Evolutionary conservation across 169 alveolate genomes (phyloP), one percentile per base, ranked within the genome.

Genomic region (Cyclospora cayetanensis): DNA sequence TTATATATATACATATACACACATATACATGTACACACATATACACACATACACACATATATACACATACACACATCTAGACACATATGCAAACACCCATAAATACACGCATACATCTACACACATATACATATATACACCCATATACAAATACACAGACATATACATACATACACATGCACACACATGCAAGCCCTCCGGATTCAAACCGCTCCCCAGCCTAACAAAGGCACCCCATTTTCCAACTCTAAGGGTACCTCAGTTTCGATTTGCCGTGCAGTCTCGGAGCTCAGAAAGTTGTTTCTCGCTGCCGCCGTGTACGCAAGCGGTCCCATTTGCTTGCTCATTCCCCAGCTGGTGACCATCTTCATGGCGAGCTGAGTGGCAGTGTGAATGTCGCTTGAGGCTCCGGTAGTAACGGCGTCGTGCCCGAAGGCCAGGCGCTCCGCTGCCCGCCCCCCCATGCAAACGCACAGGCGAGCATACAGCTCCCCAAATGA

Each of bases 391-490:
- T 93, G 68, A 27, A 98, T 96, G 91, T 98, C 99, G 89, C 97
- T 93, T 65, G 98, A 93, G 31, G 99, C 99, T 18, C 99, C 99
- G 27, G 98, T 95, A 37, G 99, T 97, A 20, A 98, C 95, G 66
- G 96, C 95, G 37, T 97, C 95, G 55, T 91, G 90, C 22, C 99
- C 99, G 34, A 97, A 94, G 77, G 97, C 98, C 2, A 98, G 85
- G 60, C 96, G 96, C 94, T 98, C 99, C 52, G 99, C 99, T 9
- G 97, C 97, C 72, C 99, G 95, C 15, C 99, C 99, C 22, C 99
- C 99, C 99, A 98, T 97, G 55, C 99, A 97, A 0, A 97, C 99
- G 60, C 98, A 99, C 68, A 98, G 95, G 50, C 97, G 93, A 65
- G 99, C 99, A 70, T 97, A 95, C 94, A 98, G 96, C 93, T 97